These are phyloP conservation scores for Pistacia atlantica DNA, from an alignment of 345 rosid genomes.

Conservation along the genomic window DNA sequence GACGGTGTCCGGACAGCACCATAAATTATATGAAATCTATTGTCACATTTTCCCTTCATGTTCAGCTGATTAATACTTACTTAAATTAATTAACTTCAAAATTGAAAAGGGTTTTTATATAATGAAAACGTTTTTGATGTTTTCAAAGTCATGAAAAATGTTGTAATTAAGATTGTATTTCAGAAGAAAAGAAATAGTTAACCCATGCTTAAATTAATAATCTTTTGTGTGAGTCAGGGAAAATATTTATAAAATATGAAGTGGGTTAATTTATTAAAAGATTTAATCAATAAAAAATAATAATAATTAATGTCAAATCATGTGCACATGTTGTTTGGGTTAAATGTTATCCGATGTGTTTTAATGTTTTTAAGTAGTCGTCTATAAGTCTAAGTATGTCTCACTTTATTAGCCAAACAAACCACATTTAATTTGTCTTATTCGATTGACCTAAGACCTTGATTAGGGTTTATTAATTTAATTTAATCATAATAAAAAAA, in stretches of 20 bases:
- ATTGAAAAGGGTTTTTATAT: too few species aligned
- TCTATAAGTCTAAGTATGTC: constrained; percentile 36
- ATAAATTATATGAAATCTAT: background rate
- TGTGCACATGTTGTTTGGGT: constrained; percentile 34
- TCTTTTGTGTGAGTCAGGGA: too few species aligned
- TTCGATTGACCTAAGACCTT: constrained; percentile 35
- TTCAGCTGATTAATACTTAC: background rate
- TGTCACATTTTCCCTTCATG: background rate
- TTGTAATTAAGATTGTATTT: too few species aligned
- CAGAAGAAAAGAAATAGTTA: too few species aligned
- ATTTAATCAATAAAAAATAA: background rate
- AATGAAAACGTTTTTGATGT: too few species aligned
- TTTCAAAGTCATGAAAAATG: too few species aligned
- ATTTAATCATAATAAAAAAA: too few species aligned
- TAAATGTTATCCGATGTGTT: constrained; percentile 31
- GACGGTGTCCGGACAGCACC: too few species aligned
- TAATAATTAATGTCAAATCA: constrained; percentile 21
- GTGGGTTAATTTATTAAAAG: background rate
- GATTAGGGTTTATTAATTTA: too few species aligned
- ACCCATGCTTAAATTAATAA: too few species aligned
- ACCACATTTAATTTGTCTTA: constrained; percentile 47
- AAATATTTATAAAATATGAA: too few species aligned
- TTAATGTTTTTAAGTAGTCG: background rate
- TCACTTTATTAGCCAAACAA: constrained; percentile 34
- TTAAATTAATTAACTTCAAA: too few species aligned